Base-by-base conservation (phyloP, 129 eudicot genomes). In the Deinandra increscens region DNA sequence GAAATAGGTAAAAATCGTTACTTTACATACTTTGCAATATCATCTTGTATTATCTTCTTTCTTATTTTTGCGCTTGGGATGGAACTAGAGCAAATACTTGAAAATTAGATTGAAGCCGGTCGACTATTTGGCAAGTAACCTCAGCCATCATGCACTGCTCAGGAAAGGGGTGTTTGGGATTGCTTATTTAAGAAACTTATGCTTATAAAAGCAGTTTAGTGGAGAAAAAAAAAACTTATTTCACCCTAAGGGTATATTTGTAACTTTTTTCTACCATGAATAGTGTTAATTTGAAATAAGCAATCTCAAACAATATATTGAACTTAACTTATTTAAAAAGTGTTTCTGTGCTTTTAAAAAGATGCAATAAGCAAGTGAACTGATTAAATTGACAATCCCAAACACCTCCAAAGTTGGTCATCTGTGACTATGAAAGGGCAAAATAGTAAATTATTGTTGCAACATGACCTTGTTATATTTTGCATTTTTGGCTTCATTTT, bases 1-100 rank as follows among this genome's bases (percentile, higher is more conserved):
- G 98, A 92, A 81, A 88, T 92, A 84, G 98, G 96, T 88, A 81
- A 87, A 45, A 7, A 10, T 23, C 59, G 6, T 59, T 59, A 4
- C 12, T 59, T 46, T 46, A 41, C 2, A 1, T 13, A 19, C 4
- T 59, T 59, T 33, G 34, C 26, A 14, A 4, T 44, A 69, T 74
- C 33, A 10, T 13, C 45, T 23, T 72, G 48, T 15, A 44, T 46
- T 23, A 26, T 62, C 31, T 7, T 9, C 4, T 39, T 39, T 15
- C 17, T 46, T 13, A 46, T 37, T 15, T 5, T n/a, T n/a, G n/a
- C n/a, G n/a, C n/a, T n/a, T n/a, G n/a, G n/a, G n/a, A n/a, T n/a
- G n/a, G n/a, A n/a, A n/a, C n/a, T n/a, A n/a, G n/a, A n/a, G n/a
- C n/a, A n/a, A n/a, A n/a, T n/a, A n/a, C n/a, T n/a, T n/a, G n/a